Evolutionary conservation across 1,284 basidiomycete species (phyloP).

Genomic region (Heterobasidion occidentale): DNA sequence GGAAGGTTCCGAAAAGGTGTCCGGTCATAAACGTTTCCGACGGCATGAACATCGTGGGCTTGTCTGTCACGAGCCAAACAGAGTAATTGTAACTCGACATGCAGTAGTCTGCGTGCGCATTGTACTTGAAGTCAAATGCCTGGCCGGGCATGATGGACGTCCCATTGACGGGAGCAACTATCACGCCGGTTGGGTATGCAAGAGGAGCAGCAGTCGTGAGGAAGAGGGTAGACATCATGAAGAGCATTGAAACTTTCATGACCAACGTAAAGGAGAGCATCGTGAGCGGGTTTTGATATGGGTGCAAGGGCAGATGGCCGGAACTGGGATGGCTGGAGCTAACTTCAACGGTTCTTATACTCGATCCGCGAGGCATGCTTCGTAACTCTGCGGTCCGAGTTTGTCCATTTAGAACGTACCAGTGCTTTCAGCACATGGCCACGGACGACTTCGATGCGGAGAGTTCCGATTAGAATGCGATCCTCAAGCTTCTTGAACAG

Average conservation of each 20-base stretch:
- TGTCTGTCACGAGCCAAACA: slow-evolving; percentile 31
- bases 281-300: too few relatives aligned
- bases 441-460: neutral
- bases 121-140: slow-evolving; percentile 30
- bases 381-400: too few relatives aligned
- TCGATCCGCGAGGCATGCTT: too few relatives aligned
- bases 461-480: neutral
- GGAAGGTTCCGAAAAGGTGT: slow-evolving; percentile 33
- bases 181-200: slow-evolving; percentile 15
- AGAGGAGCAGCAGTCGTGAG: slow-evolving; percentile 6
- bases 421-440: neutral
- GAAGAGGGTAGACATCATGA: slow-evolving; percentile 6
- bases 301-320: too few relatives aligned
- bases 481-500: too few relatives aligned
- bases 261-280: neutral
- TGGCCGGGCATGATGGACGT: slow-evolving; percentile 23
- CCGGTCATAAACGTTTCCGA: slow-evolving; percentile 26
- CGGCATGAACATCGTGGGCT: slow-evolving; percentile 17
- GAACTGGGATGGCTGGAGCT: too few relatives aligned
- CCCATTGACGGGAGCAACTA: slow-evolving; percentile 19
- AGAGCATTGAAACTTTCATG: neutral
- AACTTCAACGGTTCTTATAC: too few relatives aligned
- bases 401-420: too few relatives aligned
- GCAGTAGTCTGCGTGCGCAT: slow-evolving; percentile 33
- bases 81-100: slow-evolving; percentile 33